Base-by-base conservation (phyloP, 164 flowering plant species). In the Magnolia officinalis region DNA sequence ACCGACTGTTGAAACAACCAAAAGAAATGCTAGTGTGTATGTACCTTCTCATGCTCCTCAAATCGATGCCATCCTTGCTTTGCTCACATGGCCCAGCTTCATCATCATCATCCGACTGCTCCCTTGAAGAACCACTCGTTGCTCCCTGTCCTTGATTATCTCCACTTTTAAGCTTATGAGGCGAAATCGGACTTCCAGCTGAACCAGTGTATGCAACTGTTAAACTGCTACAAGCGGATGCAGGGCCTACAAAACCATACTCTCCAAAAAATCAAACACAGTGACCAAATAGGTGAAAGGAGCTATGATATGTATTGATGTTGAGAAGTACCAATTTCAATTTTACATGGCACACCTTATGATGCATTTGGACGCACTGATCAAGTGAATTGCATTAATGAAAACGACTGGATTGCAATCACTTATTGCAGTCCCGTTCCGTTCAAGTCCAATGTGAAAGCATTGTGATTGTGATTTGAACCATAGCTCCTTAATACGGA, bases 1-100 rank as follows among this genome's bases (percentile, higher is more conserved):
- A 3, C 45, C 6, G 6, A 37, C 45, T 5, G 6, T 37, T 5
- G 45, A 37, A 37, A 37, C 45, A 37, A 37, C 45, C 45, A 37
- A 16, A 8, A 59, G 6, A 72, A 13, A 18, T 50, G 31, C 45
- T 37, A 37, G 45, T 37, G 45, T 37, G 45, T 37, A 37, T 10
- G 18, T 79, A 91, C 97, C 98, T 90, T 80, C 87, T 83, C 64
- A 87, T 78, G 68, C 90, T 89, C 72, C 89, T 91, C 0, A 84
- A 6, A 29, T 85, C 84, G 55, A 61, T 7, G 16, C 80, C 88
- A 55, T 84, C 83, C 2, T 76, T 82, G 84, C 92, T 92, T 73
- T 91, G 87, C 50, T 87, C 96, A 74, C 86, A 85, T 2, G 84
- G 82, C 51, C 91, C 95, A 50, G 89, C 88, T 83, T 92, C 98